Base-by-base conservation (phyloP, 768 basidiomycete genomes). In the Dioszegia aurantiaca region DNA sequence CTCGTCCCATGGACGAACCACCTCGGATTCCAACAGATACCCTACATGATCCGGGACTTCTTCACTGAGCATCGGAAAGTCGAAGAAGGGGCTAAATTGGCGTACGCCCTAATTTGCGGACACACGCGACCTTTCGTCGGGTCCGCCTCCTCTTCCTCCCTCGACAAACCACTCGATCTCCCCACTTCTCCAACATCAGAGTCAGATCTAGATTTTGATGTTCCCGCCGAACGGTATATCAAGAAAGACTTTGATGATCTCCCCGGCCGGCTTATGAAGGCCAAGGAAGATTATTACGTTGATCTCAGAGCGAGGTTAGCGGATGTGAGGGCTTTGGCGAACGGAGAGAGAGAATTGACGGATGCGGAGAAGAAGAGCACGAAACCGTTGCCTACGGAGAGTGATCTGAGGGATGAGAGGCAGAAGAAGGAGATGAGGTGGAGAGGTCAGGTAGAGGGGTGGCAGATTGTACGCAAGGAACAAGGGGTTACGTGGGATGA, bases 31-130 rank as follows among this genome's bases (percentile, higher is more conserved):
- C 82, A 81, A 27, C 88, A 89, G 69, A 85, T 94, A 56, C 92
- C 92, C 12, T 62, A 64, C 17, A 93, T 94, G 90, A 83, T 94
- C 45, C 87, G 85, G 84, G 88, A 85, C 62, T 91, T 91, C 77
- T 97, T 95, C 80, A 92, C 90, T 73, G 86, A 88, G 72, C 85
- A 91, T 8, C 79, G 84, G 45, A 85, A 87, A 69, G 90, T 90
- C n/a, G 82, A 78, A 5, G 77, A 83, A 12, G 94, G 94, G 30
- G 86, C 88, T 10, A 85, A 93, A 64, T 87, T 87, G 11, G 92
- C 87, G 0, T 87, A 89, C 72, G 79, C 80, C 44, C 80, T 97
- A 56, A 82, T 95, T 63, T 80, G 81, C 75, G 80, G 79, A 5
- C 67, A 80, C 44, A 84, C 83, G 2, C 83, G 91, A 12, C 83